phyloP scores from a whole-genome alignment of 1,139 yeast genomes.

The Yamadazyma diddensiae region DNA sequence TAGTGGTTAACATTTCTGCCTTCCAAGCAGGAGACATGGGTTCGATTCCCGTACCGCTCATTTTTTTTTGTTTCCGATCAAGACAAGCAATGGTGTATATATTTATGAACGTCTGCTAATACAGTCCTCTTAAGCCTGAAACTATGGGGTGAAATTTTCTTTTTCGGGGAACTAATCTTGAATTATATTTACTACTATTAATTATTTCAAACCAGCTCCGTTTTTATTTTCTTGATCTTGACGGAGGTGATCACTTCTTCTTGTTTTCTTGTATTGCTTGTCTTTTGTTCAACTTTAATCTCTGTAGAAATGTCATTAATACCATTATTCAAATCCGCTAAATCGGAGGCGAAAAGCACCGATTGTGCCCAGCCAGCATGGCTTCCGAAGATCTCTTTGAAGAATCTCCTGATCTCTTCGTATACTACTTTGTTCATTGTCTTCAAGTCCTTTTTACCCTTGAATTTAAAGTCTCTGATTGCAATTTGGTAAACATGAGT shows the following conservation, averaged over 20 bases:
- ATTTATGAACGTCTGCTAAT: too few relatives aligned
- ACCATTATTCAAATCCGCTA: constrained; percentile 61
- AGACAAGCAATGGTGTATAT: too few relatives aligned
- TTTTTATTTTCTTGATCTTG: too few relatives aligned
- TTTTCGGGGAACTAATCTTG: too few relatives aligned
- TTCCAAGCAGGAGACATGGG: constrained; percentile 79
- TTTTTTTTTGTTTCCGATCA: too few relatives aligned
- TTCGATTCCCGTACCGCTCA: constrained; percentile 78
- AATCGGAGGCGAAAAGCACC: constrained; percentile 82
- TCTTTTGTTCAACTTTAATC: constrained; percentile 1
- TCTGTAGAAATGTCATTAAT: constrained; percentile 25
- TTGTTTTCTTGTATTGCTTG: too few relatives aligned
- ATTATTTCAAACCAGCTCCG: too few relatives aligned
- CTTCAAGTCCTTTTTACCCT: constrained; percentile 43
- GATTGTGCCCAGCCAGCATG: constrained; percentile 99
- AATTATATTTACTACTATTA: too few relatives aligned
- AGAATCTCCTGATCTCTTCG: constrained; percentile 56
- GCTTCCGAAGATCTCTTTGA: constrained; percentile 74
- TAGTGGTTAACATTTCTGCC: constrained; percentile 56
- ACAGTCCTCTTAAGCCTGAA: too few relatives aligned
- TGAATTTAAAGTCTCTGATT: constrained; percentile 69
- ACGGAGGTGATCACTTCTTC: too few relatives aligned
- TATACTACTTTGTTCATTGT: constrained; percentile 60
- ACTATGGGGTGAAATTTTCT: too few relatives aligned
- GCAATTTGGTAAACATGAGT: constrained; percentile 97